Percentiles rank a stretch among this genome's conserved stretches.
These are phyloP conservation scores for Thalassiosira profunda DNA, from an alignment of 108 stramenopile species.

Conservation along the genomic window DNA sequence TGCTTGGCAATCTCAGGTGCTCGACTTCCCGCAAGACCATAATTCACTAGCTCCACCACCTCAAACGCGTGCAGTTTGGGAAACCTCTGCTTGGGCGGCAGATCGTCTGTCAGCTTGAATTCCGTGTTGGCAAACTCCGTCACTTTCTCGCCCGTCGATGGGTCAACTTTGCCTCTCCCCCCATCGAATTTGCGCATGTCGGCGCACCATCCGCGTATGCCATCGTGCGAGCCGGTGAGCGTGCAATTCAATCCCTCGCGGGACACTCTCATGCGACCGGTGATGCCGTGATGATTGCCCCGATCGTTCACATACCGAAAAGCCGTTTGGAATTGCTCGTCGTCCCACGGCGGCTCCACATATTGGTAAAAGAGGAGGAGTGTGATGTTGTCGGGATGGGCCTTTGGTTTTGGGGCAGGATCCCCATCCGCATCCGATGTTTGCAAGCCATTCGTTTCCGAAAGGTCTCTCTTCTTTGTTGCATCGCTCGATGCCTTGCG, in stretches of 20 bases:
- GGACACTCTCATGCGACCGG: slow-evolving; percentile 88
- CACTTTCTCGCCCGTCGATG: slow-evolving; percentile 16
- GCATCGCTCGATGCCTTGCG: not conserved
- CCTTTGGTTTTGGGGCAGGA: too few species aligned
- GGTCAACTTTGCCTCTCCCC: slow-evolving; percentile 22
- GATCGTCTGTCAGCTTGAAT: slow-evolving; percentile 83
- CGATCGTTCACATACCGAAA: slow-evolving; percentile 45
- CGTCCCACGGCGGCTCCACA: slow-evolving; percentile 86
- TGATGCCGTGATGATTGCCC: slow-evolving; percentile 56
- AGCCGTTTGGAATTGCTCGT: slow-evolving; percentile 59
- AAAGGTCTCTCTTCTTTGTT: not conserved
- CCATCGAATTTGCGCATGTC: slow-evolving; percentile 64
- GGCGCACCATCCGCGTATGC: slow-evolving; percentile 64
- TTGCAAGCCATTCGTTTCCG: not conserved
- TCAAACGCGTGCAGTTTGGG: slow-evolving; percentile 75
- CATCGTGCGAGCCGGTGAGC: slow-evolving; percentile 61
- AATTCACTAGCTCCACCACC: slow-evolving; percentile 86
- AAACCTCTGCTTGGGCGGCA: slow-evolving; percentile 78
- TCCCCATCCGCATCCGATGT: not conserved
- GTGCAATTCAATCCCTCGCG: slow-evolving; percentile 94
- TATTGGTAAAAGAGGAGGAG: slow-evolving; percentile 93
- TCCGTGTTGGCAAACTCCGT: slow-evolving; percentile 77
- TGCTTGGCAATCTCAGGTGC: slow-evolving; percentile 73
- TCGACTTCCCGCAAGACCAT: slow-evolving; percentile 78
- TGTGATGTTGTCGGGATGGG: slow-evolving; percentile 38